Evolutionary conservation across 202 grass and related monocot genomes (phyloP), one percentile per base, ranked within the genome.

Genomic region (Digitaria exilis): DNA sequence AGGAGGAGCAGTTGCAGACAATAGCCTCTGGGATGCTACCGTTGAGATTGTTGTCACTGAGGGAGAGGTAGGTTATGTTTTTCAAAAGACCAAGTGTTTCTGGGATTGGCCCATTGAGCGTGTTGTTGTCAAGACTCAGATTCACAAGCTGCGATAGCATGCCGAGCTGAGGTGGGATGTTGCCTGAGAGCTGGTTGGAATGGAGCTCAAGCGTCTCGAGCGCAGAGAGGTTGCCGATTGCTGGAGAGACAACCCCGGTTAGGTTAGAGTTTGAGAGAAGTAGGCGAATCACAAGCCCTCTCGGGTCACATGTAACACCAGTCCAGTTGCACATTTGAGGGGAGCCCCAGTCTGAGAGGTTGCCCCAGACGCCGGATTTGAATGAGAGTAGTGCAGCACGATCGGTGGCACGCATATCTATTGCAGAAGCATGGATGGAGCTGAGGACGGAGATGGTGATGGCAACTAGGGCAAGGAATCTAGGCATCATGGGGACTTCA

Each of bases 1-100:
- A 26, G 22, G 70, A 84, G 34, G 88, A 90, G 83, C 83, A 87
- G 61, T 96, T 92, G 57, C 90, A 96, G 73, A 92, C 79, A 9
- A 90, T 32, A 17, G 67, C 77, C 49, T 72, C 55, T 0, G 86
- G 90, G 48, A 92, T 86, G 64, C 7, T 66, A 42, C 77, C 90
- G 0, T 80, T 71, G 83, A 95, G 80, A 26, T 18, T 60, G 67
- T 92, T 95, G 9, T 8, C 35, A 0, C 76, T 49, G 16, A 94
- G 37, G 48, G 60, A 43, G 59, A 94, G 52, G 30, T 88, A 84
- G 18, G 71, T 58, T 26, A 92, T 21, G 56, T 69, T 82, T 31
- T 16, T 83, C 22, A 91, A 69, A 64, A 77, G 80, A 35, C 92
- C 84, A 30, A 94, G 49, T 21, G 82, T 71, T 9, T 51, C 30